Conservation (phyloP, 805 yeast genomes). For the Wickerhamiella brachini region DNA sequence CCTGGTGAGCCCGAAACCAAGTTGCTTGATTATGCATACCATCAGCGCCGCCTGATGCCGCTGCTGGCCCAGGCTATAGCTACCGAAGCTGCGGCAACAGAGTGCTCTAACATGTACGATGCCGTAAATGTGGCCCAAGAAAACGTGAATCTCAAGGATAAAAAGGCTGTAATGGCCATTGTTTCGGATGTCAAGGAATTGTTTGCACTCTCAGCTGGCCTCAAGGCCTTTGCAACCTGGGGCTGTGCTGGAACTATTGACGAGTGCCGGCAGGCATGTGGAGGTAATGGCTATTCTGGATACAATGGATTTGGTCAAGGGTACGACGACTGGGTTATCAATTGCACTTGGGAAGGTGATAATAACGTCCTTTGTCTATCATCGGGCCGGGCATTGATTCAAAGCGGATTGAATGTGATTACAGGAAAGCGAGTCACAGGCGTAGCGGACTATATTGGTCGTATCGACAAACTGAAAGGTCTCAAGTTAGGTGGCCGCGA, state of each 20-base stretch:
- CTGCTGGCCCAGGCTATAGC: slow-evolving; percentile 67
- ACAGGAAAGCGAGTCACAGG: slow-evolving; percentile 35
- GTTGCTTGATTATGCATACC: slow-evolving; percentile 74
- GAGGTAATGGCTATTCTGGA: slow-evolving; percentile 91
- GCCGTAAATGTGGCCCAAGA: slow-evolving; percentile 29
- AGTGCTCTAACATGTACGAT: slow-evolving; percentile 40
- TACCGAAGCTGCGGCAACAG: slow-evolving; percentile 55
- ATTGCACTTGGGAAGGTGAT: slow-evolving; percentile 98
- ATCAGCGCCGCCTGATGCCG: slow-evolving; percentile 78
- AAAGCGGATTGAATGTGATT: slow-evolving; percentile 29
- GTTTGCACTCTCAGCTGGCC: slow-evolving; percentile 73
- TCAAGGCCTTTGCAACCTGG: slow-evolving; percentile 88
- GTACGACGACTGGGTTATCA: slow-evolving; percentile 86
- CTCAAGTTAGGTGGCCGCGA: slow-evolving; percentile 16
- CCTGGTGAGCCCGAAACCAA: slow-evolving; percentile 46
- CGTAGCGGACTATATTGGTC: slow-evolving; percentile 21
- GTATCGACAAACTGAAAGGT: slow-evolving; percentile 2
- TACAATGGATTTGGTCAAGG: slow-evolving; percentile 85
- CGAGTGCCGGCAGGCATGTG: slow-evolving; percentile 85
- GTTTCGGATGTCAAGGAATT: slow-evolving; percentile 58
- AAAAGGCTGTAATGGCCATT: slow-evolving; percentile 32
- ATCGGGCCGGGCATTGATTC: slow-evolving; percentile 65
- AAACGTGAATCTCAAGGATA: slow-evolving; percentile 28
- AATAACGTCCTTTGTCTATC: slow-evolving; percentile 75
- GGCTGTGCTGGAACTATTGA: slow-evolving; percentile 64